phyloP scores from a whole-genome alignment of 2,329 filamentous ascomycete species.

The Claviceps cyperi region DNA sequence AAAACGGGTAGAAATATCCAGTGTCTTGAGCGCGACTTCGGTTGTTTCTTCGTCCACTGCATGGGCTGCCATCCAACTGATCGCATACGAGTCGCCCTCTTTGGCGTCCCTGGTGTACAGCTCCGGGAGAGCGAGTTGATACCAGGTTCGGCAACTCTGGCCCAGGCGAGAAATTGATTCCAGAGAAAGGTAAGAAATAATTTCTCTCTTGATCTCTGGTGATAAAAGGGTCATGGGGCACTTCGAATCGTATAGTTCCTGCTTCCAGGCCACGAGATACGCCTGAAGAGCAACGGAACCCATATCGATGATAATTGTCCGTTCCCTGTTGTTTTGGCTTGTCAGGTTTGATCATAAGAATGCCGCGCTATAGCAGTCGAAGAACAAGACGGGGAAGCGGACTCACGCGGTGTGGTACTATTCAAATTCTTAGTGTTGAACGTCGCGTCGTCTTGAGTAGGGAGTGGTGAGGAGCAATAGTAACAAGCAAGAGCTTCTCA shows the following conservation, averaged over 20 bases:
- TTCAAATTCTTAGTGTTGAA: too few relatives aligned
- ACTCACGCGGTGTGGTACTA: too few relatives aligned
- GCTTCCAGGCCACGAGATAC: not conserved
- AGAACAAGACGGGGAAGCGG: too few relatives aligned
- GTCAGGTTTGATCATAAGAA: too few relatives aligned
- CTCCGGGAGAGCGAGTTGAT: not conserved
- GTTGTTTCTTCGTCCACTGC: not conserved
- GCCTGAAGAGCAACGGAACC: too few relatives aligned
- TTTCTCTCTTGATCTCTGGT: not conserved
- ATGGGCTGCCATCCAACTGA: conserved; percentile 1
- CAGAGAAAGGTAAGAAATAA: not conserved
- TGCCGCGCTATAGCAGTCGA: too few relatives aligned
- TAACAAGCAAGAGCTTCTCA: too few relatives aligned
- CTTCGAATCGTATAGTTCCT: not conserved
- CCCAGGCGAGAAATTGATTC: not conserved
- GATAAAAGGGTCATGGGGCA: not conserved
- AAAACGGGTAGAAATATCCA: not conserved
- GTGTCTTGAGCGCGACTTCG: not conserved
- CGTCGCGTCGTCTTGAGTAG: too few relatives aligned
- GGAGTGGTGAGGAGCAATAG: too few relatives aligned
- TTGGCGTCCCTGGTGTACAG: conserved; percentile 1
- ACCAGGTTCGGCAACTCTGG: not conserved
- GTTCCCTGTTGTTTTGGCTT: too few relatives aligned
- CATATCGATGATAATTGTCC: too few relatives aligned
- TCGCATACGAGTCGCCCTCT: not conserved